Evolutionary conservation across 2,329 filamentous ascomycete species (phyloP).

Genomic region (Fusarium chuoi): DNA sequence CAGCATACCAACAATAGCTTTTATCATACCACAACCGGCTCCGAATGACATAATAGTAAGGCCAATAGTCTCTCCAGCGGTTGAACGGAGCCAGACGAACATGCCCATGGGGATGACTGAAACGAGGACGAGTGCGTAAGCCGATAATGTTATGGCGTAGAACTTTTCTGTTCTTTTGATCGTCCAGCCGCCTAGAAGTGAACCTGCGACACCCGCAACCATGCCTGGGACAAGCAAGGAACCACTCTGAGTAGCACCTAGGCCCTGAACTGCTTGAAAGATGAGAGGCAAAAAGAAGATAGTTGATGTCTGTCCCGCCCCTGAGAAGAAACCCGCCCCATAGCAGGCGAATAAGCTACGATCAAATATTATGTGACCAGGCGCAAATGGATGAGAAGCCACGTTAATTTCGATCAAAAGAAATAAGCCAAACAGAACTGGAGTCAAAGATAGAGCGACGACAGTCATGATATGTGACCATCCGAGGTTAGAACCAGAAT

Average conservation of each 20-base stretch:
- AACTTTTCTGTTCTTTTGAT: conserved; percentile 78
- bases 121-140: conserved; percentile 63
- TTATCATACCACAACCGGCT: conserved; percentile 48
- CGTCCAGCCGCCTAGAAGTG: conserved; percentile 70
- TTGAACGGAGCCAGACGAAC: conserved; percentile 60
- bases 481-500: conserved; percentile 76
- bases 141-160: conserved; percentile 72
- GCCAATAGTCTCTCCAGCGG: conserved; percentile 64
- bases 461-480: conserved; percentile 72
- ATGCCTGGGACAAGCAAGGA: conserved; percentile 75
- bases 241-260: conserved; percentile 72
- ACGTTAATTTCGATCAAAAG: conserved; percentile 74
- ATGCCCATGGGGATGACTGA: conserved; percentile 67
- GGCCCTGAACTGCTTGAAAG: conserved; percentile 76
- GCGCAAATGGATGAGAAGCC: conserved; percentile 78
- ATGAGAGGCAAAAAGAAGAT: conserved; percentile 82
- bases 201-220: conserved; percentile 69
- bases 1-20: background rate
- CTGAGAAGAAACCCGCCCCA: conserved; percentile 76
- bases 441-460: conserved; percentile 63
- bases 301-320: conserved; percentile 65
- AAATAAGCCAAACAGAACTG: conserved; percentile 73
- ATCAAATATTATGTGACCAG: conserved; percentile 77
- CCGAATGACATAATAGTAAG: conserved; percentile 61
- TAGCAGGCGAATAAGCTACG: conserved; percentile 74